A percentile compares a stretch with the other conserved stretches of the same genome.
These are phyloP conservation scores for Aureobasidium uvarum DNA, from an alignment of 2,329 filamentous ascomycete species.

Conservation along the genomic window DNA sequence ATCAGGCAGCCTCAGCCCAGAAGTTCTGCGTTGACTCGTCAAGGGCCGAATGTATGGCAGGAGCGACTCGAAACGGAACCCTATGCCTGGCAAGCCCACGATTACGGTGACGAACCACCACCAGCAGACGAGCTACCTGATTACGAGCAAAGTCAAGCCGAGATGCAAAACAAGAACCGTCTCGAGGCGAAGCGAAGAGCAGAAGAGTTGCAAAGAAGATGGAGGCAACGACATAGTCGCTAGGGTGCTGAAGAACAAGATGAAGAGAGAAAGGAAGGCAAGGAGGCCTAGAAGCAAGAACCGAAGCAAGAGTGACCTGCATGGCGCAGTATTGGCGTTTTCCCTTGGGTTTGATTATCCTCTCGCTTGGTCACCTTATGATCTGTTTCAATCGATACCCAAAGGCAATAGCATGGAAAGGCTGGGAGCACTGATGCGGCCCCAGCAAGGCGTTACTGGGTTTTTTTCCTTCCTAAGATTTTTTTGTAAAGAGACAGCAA, in stretches of 20 bases:
- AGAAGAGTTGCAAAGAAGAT: conserved; percentile 47
- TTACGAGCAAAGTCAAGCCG: conserved; percentile 50
- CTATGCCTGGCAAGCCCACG: conserved; percentile 27
- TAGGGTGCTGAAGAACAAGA: background rate
- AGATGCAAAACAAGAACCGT: conserved; percentile 43
- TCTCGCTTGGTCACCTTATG: conserved; percentile 18
- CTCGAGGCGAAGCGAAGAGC: conserved; percentile 46
- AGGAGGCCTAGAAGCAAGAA: background rate
- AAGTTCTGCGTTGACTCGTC: conserved; percentile 4
- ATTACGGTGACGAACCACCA: conserved; percentile 34
- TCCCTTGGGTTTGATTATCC: conserved; percentile 7
- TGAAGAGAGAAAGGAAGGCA: background rate
- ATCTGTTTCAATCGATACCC: conserved; percentile 22
- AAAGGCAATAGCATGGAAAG: conserved; percentile 23
- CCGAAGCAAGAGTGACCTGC: background rate
- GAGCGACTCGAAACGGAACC: conserved; percentile 24
- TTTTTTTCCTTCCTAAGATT: background rate
- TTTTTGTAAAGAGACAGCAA: background rate
- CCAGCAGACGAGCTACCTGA: conserved; percentile 46
- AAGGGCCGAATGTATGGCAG: conserved; percentile 15
- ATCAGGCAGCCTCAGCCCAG: conserved; percentile 23
- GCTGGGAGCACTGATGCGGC: conserved; percentile 6
- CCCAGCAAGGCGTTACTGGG: background rate
- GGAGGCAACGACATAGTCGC: conserved; percentile 37
- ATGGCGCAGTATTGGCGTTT: background rate